Percentiles rank a stretch among this genome's conserved stretches.
Evolutionary conservation across 495 filamentous ascomycete genomes (phyloP).

Genomic region (Apiosordaria backusii): DNA sequence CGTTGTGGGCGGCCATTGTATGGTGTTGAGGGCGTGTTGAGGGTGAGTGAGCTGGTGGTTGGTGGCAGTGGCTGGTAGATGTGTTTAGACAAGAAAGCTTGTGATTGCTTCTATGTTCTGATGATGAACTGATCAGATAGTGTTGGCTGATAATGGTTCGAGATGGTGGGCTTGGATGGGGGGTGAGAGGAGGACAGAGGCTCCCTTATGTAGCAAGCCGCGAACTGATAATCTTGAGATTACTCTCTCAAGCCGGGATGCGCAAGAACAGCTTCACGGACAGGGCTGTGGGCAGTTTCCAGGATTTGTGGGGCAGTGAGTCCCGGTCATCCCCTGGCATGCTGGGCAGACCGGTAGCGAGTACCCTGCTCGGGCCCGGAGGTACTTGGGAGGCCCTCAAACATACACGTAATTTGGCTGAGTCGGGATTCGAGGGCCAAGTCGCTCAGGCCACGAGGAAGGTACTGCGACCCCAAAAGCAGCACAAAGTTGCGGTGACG

Average conservation of each 20-base stretch:
- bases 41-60: slow-evolving; percentile 8
- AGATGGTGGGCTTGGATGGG: slow-evolving; percentile 11
- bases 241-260: slow-evolving; percentile 24
- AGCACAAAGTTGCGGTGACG: slow-evolving; percentile 39
- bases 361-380: slow-evolving; percentile 20
- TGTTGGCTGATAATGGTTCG: slow-evolving; percentile 32
- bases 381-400: slow-evolving; percentile 19
- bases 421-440: slow-evolving; percentile 13
- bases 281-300: slow-evolving; percentile 33
- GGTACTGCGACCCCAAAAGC: slow-evolving; percentile 20
- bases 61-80: slow-evolving; percentile 2
- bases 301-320: slow-evolving; percentile 25
- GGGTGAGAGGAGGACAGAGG: slow-evolving; percentile 33
- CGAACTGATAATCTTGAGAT: slow-evolving; percentile 33
- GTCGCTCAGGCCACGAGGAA: slow-evolving; percentile 15
- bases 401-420: slow-evolving; percentile 10
- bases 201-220: slow-evolving; percentile 44
- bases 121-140: slow-evolving; percentile 22
- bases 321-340: slow-evolving; percentile 24
- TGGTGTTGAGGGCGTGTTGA: slow-evolving; percentile 20
- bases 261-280: slow-evolving; percentile 27
- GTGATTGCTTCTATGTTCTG: slow-evolving; percentile 19
- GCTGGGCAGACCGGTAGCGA: slow-evolving; percentile 10
- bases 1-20: slow-evolving; percentile 19
- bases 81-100: slow-evolving; percentile 10